phyloP scores from a whole-genome alignment of 2,329 filamentous ascomycete genomes.

The Xylariaceae sp. region DNA sequence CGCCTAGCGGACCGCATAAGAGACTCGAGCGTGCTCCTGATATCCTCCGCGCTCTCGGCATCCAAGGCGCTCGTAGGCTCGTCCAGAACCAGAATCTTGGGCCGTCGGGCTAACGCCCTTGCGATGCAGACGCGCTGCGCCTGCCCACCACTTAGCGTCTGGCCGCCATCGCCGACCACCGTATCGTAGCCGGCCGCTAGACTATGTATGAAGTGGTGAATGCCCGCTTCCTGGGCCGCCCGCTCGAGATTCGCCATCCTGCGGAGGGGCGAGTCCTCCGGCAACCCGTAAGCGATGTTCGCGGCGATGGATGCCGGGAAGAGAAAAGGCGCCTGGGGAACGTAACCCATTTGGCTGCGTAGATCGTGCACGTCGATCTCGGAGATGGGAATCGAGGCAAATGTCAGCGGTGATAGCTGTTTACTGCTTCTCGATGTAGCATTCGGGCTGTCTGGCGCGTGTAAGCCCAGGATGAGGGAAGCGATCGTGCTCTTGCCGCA shows the following conservation, averaged over 20 bases:
- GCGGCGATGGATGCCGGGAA: conserved; percentile 77
- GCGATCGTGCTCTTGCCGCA: conserved; percentile 90
- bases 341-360: conserved; percentile 65
- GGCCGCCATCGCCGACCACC: conserved; percentile 74
- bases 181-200: conserved; percentile 75
- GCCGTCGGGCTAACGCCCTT: conserved; percentile 71
- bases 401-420: conserved; percentile 51
- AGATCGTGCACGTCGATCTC: conserved; percentile 63
- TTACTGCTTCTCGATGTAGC: background rate
- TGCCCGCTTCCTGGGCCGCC: conserved; percentile 62
- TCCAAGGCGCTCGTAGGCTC: conserved; percentile 87
- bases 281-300: conserved; percentile 82
- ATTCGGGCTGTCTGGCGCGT: conserved; percentile 45
- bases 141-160: conserved; percentile 77
- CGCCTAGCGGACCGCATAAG: conserved; percentile 46
- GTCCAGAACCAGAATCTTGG: conserved; percentile 77
- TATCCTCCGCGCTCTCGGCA: conserved; percentile 62
- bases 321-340: conserved; percentile 71
- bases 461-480: conserved; percentile 73
- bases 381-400: conserved; percentile 59
- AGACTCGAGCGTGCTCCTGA: conserved; percentile 63
- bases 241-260: conserved; percentile 46
- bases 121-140: conserved; percentile 82
- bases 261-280: conserved; percentile 54
- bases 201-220: conserved; percentile 75